Percentiles rank a stretch among this genome's conserved stretches.
These are phyloP conservation scores for Claviceps capensis DNA, from an alignment of 2,329 filamentous ascomycete species.

Conservation along the genomic window DNA sequence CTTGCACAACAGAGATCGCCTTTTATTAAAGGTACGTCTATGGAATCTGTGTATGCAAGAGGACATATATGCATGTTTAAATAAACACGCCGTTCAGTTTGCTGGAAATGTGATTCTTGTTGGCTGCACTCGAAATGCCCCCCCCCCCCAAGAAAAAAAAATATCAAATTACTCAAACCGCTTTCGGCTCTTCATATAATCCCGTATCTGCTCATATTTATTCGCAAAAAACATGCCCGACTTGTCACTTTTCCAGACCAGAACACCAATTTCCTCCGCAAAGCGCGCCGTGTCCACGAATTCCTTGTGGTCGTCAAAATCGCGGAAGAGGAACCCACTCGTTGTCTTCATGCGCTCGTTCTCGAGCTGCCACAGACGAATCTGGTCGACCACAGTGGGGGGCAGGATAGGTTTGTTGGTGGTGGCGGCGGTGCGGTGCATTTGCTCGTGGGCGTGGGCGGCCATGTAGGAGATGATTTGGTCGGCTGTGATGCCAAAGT, in stretches of 20 bases:
- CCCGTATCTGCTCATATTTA: slow-evolving; percentile 75
- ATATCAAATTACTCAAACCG: slow-evolving; percentile 24
- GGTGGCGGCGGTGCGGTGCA: slow-evolving; percentile 53
- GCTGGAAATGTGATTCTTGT: no score
- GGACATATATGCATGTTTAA: no score
- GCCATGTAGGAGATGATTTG: slow-evolving; percentile 91
- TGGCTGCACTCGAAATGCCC: no score
- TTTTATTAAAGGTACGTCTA: no score
- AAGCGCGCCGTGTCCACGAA: slow-evolving; percentile 61
- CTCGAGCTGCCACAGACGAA: slow-evolving; percentile 93
- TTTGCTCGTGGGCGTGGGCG: slow-evolving; percentile 87
- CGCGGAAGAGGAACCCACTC: slow-evolving; percentile 75
- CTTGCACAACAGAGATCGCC: no score
- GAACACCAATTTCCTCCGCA: slow-evolving; percentile 79
- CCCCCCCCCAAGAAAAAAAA: neutral
- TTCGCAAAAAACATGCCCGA: slow-evolving; percentile 84
- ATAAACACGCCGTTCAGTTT: no score
- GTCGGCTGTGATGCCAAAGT: slow-evolving; percentile 81
- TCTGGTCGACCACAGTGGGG: slow-evolving; percentile 94
- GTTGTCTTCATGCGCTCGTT: slow-evolving; percentile 85
- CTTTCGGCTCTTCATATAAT: slow-evolving; percentile 59
- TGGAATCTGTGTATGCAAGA: no score
- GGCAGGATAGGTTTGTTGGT: slow-evolving; percentile 62
- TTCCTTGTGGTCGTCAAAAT: slow-evolving; percentile 61
- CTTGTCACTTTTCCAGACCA: slow-evolving; percentile 73